Evolutionary conservation across 2,329 filamentous ascomycete species (phyloP).

Genomic region (Aspergillus versicolor): DNA sequence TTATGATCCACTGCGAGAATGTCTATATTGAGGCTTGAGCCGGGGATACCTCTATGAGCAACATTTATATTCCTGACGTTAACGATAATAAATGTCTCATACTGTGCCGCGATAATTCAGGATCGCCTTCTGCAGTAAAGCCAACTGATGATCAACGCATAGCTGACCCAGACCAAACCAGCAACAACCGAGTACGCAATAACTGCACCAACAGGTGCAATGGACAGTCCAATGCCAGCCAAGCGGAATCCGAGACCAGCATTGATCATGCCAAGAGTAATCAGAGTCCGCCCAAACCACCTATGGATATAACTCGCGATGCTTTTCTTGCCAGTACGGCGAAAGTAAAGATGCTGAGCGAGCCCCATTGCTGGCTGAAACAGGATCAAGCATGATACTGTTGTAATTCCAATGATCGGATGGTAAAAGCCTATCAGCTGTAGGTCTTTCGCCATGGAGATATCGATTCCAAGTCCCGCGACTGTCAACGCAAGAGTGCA

Average conservation of each 20-base stretch:
- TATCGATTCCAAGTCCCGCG: slow-evolving; percentile 51
- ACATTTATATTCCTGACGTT: no score
- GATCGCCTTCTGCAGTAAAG: no score
- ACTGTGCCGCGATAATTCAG: no score
- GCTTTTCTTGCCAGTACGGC: slow-evolving; percentile 46
- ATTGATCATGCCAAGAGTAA: slow-evolving; percentile 56
- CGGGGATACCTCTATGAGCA: no score
- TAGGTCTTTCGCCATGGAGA: slow-evolving; percentile 27
- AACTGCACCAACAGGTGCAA: slow-evolving; percentile 31
- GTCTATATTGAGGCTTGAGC: no score
- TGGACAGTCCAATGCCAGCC: slow-evolving; percentile 39
- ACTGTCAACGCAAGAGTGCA: slow-evolving; percentile 50
- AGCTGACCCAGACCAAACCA: slow-evolving; percentile 22
- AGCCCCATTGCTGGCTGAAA: slow-evolving; percentile 55
- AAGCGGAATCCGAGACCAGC: slow-evolving; percentile 54
- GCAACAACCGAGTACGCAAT: slow-evolving; percentile 54
- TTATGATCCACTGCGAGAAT: no score
- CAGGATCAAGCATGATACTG: slow-evolving; percentile 52
- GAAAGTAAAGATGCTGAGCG: slow-evolving; percentile 53
- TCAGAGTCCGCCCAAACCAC: slow-evolving; percentile 53
- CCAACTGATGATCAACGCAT: neutral
- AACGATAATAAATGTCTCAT: no score
- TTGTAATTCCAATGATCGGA: slow-evolving; percentile 53
- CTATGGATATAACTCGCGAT: slow-evolving; percentile 51
- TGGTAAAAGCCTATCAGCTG: slow-evolving; percentile 35